Conservation (phyloP, 805 yeast genomes). For the Barnettozyma populi region DNA sequence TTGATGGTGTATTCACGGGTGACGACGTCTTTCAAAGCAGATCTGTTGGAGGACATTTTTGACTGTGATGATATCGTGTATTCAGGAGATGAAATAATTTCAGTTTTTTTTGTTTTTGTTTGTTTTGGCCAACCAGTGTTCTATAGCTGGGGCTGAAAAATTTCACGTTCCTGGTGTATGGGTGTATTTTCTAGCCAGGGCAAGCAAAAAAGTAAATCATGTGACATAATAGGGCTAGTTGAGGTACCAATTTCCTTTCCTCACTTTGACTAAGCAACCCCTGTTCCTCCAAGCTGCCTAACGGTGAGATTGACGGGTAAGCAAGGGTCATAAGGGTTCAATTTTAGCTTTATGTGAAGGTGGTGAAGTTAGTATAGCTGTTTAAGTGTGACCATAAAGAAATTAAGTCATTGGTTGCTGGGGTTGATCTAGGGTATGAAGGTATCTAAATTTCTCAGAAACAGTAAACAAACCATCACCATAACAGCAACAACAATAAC, state of each 20-base stretch:
- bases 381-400: background rate
- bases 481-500: background rate
- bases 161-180: conserved; percentile 12
- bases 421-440: too few species aligned
- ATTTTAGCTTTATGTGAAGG: background rate
- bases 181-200: conserved; percentile 6
- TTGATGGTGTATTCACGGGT: conserved; percentile 99
- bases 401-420: too few species aligned
- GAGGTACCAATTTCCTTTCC: background rate
- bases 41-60: conserved; percentile 45
- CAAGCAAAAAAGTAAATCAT: background rate
- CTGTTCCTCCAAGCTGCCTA: background rate
- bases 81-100: conserved; percentile 4
- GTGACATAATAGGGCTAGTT: background rate
- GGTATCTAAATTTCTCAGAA: background rate
- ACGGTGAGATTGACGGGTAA: background rate
- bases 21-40: conserved; percentile 97
- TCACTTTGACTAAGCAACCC: background rate
- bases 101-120: conserved; percentile 2
- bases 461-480: background rate
- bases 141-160: too few species aligned
- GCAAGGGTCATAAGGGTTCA: background rate
- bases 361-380: too few species aligned
- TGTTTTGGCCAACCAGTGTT: too few species aligned
- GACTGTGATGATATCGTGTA: conserved; percentile 1